These are phyloP conservation scores for Mortierella claussenii DNA, from an alignment of 192 early-diverging fungal genomes.

Conservation along the genomic window DNA sequence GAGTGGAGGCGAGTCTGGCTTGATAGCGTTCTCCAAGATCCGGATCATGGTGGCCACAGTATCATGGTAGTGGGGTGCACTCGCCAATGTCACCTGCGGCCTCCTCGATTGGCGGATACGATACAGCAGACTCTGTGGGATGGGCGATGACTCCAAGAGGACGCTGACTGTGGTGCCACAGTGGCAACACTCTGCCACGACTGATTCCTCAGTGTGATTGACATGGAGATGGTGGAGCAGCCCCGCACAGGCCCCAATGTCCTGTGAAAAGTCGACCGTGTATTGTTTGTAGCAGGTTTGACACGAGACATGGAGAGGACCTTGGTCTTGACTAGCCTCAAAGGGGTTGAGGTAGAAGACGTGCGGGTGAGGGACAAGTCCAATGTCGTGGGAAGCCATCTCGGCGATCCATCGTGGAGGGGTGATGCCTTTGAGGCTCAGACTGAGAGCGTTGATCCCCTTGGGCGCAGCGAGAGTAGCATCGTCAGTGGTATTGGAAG, in stretches of 20 bases:
- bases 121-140: conserved; percentile 24
- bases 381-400: conserved; percentile 24
- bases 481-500: no score
- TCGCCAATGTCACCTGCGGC: not conserved
- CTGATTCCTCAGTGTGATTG: not conserved
- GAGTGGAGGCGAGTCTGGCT: conserved; percentile 9
- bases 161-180: conserved; percentile 21
- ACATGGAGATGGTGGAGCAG: conserved; percentile 30
- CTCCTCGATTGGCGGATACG: conserved; percentile 6
- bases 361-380: conserved; percentile 28
- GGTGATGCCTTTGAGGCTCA: conserved; percentile 7
- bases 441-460: conserved; percentile 10
- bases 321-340: not conserved
- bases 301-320: conserved; percentile 7
- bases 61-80: conserved; percentile 15
- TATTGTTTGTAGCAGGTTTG: conserved; percentile 41
- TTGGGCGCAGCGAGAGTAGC: no score
- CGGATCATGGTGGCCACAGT: conserved; percentile 16
- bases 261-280: conserved; percentile 1
- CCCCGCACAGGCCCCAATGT: conserved; percentile 3
- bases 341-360: conserved; percentile 26
- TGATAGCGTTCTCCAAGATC: conserved; percentile 9
- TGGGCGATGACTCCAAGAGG: not conserved
- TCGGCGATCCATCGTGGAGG: conserved; percentile 37
- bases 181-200: conserved; percentile 26